phyloP scores from a whole-genome alignment of 371 early-diverging fungal species.

The Haplosporangium sp. region DNA sequence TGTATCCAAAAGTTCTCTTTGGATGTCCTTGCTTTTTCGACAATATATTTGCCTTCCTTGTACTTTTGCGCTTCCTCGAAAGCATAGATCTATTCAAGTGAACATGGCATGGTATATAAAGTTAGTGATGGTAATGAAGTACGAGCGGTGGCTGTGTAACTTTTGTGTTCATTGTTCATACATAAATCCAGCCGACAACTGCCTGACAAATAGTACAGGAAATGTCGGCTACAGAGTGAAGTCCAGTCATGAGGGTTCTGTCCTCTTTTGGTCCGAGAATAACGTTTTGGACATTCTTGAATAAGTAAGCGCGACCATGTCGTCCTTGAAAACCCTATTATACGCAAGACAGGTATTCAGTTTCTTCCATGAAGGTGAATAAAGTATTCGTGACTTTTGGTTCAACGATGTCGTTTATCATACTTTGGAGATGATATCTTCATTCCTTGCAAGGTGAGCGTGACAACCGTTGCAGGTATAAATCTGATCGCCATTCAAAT shows the following conservation, averaged over 20 bases:
- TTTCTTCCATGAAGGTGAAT: background rate
- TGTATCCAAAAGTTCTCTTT: conserved; percentile 64
- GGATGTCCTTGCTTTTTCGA: conserved; percentile 70
- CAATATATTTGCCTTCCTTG: conserved; percentile 84
- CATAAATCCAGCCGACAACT: conserved; percentile 88
- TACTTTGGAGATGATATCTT: conserved; percentile 74
- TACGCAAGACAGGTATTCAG: background rate
- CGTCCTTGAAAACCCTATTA: conserved; percentile 76
- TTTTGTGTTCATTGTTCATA: conserved; percentile 34
- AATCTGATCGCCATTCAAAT: conserved; percentile 58
- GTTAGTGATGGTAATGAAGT: background rate
- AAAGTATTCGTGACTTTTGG: background rate
- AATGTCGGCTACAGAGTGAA: conserved; percentile 85
- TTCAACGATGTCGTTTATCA: background rate
- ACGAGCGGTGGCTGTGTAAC: background rate
- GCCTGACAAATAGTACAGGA: conserved; percentile 70
- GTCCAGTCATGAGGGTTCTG: conserved; percentile 81
- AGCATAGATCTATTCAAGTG: conserved; percentile 65
- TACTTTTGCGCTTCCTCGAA: conserved; percentile 82
- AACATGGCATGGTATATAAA: background rate
- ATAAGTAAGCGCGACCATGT: conserved; percentile 81
- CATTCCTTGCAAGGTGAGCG: conserved; percentile 70
- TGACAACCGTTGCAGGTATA: conserved; percentile 71
- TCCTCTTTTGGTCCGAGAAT: conserved; percentile 71
- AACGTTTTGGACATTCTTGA: conserved; percentile 74